Evolutionary conservation across 176 grass and related monocot species (phyloP).

Genomic region (Triticum turgidum): DNA sequence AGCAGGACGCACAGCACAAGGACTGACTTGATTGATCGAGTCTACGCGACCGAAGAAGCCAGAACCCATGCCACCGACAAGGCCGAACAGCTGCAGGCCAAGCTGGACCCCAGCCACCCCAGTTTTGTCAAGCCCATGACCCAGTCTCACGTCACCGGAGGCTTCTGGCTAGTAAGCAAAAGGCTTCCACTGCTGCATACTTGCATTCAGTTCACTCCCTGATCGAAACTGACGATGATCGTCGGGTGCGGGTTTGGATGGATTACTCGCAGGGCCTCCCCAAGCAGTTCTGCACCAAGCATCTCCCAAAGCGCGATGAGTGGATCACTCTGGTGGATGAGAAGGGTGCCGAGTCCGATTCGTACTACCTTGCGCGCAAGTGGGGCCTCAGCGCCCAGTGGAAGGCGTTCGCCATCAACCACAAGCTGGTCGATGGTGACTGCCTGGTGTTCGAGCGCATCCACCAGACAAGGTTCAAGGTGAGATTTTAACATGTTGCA

Average conservation of each 20-base stretch:
- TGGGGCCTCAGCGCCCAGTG: conserved; percentile 63
- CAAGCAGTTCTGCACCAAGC: not conserved
- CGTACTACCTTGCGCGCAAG: conserved; percentile 54
- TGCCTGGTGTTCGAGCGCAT: conserved; percentile 66
- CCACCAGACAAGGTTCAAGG: conserved; percentile 45
- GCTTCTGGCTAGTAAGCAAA: conserved; percentile 78
- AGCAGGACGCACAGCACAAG: conserved; percentile 28
- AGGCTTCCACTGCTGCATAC: not conserved
- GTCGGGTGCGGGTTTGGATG: not conserved
- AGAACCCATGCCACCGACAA: conserved; percentile 42
- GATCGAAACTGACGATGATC: not conserved
- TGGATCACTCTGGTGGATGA: conserved; percentile 52
- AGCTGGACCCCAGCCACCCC: conserved; percentile 36
- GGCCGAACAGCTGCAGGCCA: conserved; percentile 46
- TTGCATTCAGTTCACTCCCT: not conserved
- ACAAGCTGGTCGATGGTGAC: conserved; percentile 84
- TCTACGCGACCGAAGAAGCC: conserved; percentile 66
- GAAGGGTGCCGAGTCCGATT: conserved; percentile 23
- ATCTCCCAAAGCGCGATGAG: conserved; percentile 9
- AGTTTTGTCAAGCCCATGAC: conserved; percentile 72
- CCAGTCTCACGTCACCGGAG: conserved; percentile 83
- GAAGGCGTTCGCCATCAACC: conserved; percentile 62
- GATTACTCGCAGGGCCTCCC: conserved; percentile 57
- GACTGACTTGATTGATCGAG: conserved; percentile 44
- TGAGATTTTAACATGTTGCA: not conserved